These are phyloP conservation scores for Fomitiporia mediterranea DNA, from an alignment of 1,284 basidiomycete genomes.

Conservation along the genomic window DNA sequence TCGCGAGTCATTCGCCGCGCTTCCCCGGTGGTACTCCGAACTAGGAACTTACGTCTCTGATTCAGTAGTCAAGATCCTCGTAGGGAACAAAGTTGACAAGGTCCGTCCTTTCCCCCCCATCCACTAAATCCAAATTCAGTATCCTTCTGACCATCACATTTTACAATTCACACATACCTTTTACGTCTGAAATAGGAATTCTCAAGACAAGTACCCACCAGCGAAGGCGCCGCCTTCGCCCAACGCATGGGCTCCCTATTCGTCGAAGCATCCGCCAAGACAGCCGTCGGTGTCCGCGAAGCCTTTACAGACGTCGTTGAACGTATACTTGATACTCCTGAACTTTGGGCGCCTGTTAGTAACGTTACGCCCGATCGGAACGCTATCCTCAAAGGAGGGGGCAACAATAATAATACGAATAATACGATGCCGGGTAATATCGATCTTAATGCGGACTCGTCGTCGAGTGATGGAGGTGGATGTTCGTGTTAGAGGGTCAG, in stretches of 20 bases:
- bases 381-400: neutral
- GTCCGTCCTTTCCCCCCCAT: constrained; percentile 40
- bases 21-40: constrained; percentile 91
- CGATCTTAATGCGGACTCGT: neutral
- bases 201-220: constrained; percentile 78
- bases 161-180: neutral
- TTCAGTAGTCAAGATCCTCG: constrained; percentile 92
- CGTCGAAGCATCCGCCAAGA: constrained; percentile 88
- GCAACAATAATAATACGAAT: constrained; percentile 5
- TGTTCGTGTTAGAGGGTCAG: constrained; percentile 6
- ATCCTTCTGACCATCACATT: neutral
- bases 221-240: constrained; percentile 83
- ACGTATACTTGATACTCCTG: constrained; percentile 63
- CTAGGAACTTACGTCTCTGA: constrained; percentile 89
- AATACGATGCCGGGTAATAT: constrained; percentile 10
- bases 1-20: constrained; percentile 86
- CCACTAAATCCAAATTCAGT: neutral
- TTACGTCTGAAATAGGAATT: constrained; percentile 56
- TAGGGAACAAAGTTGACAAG: constrained; percentile 96
- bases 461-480: neutral
- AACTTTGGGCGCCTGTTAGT: constrained; percentile 51
- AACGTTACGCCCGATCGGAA: constrained; percentile 15
- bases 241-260: constrained; percentile 79
- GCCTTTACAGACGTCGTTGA: constrained; percentile 80
- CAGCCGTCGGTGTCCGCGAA: constrained; percentile 72